These are phyloP conservation scores for Rhodotorula taiwanensis DNA, from an alignment of 768 basidiomycete species.

Conservation along the genomic window DNA sequence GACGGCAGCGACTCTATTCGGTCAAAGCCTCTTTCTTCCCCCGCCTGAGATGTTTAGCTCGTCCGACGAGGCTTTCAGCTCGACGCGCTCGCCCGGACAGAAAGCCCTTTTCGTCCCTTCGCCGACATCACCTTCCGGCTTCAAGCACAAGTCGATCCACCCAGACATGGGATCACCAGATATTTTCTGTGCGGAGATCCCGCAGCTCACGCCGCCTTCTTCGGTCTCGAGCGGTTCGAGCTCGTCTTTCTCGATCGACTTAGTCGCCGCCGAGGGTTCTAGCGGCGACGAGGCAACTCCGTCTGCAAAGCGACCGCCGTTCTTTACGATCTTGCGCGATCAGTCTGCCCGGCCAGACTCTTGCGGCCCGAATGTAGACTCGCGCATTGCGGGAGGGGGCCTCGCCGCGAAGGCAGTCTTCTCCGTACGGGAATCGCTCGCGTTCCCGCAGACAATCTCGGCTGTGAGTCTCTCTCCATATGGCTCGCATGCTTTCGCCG, in stretches of 20 bases:
- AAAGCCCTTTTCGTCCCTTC: conserved; percentile 3
- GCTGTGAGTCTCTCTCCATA: background rate
- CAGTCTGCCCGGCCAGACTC: background rate
- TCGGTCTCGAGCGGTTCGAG: background rate
- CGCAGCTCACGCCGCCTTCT: background rate
- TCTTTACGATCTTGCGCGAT: conserved; percentile 17
- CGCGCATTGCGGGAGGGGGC: no score
- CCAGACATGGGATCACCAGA: background rate
- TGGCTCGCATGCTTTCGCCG: no score
- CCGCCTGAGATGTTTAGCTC: conserved; percentile 2
- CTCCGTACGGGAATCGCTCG: background rate
- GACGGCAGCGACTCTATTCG: background rate
- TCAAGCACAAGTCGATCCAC: conserved; percentile 21
- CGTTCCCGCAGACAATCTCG: background rate
- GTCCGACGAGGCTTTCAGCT: no score
- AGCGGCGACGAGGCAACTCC: background rate
- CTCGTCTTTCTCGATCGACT: background rate
- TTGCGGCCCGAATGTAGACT: no score
- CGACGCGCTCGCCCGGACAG: background rate
- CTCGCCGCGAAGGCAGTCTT: background rate
- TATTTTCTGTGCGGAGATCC: no score
- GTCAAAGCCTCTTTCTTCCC: background rate
- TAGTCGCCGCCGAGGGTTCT: background rate
- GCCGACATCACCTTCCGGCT: background rate
- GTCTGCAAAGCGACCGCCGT: background rate